Base-by-base conservation (phyloP, 2,329 filamentous ascomycete genomes). In the Rhexocercosporidium sp. region DNA sequence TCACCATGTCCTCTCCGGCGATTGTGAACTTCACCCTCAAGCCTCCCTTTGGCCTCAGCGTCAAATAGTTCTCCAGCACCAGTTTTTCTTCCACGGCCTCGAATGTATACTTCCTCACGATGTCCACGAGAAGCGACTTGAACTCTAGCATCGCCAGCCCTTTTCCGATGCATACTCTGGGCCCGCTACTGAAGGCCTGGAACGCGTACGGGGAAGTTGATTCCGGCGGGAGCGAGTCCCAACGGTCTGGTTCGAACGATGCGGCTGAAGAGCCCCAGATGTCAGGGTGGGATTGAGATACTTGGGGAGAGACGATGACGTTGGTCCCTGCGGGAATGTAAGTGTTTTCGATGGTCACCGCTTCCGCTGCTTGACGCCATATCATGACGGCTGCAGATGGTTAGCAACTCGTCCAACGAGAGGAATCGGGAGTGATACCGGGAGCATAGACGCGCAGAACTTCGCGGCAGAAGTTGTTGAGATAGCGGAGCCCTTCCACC, bases 391-490 rank as follows among this genome's bases (percentile, higher is more conserved):
- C 44, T 47, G 44, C 22, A 22, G n/a, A 20, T 11, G 2, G 18
- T 47, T 47, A 47, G 44, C 44, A 47, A 47, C n/a, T 16, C n/a
- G n/a, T 22, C n/a, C 11, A 22, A 47, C 2, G 7, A 47, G 44
- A 47, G 44, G n/a, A 47, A 8, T 6, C 11, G 3, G 12, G 12
- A 51, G 41, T 39, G 31, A 11, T 39, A 60, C 60, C 37, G 22
- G 65, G 90, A 1, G 89, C 81, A 78, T 87, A 88, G 75, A 90
- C 84, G 61, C 93, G 90, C 59, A 95, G 84, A 3, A 89, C 84
- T 78, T 96, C 93, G 74, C 86, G 89, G 75, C 89, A 88, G 41
- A 96, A 87, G 49, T 92, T 92, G 75, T 92, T 88, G 61, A 94
- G 86, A 77, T 94, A 96, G 6, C 90, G 88, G 75, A 95, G 85